Evolutionary conservation across 257 asterid species (phyloP).

Genomic region (Forsythia viridissima): DNA sequence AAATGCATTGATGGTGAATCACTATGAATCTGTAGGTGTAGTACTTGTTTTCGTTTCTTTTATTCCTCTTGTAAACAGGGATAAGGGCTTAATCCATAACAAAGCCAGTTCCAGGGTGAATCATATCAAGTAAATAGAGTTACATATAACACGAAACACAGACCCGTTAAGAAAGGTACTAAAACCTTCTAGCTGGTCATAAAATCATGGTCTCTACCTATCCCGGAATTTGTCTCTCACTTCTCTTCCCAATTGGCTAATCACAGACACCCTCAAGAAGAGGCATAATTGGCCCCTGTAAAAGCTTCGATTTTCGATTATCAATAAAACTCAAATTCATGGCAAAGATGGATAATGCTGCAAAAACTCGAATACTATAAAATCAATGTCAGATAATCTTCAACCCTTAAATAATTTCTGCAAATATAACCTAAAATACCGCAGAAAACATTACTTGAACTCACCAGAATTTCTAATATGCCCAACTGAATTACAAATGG

Average conservation of each 20-base stretch:
- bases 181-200: neutral
- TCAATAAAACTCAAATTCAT: neutral
- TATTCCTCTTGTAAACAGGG: neutral
- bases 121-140: neutral
- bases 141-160: neutral
- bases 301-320: neutral
- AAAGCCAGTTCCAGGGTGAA: neutral
- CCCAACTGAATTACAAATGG: constrained; percentile 32
- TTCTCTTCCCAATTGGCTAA: neutral
- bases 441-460: constrained; percentile 15
- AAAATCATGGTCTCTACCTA: neutral
- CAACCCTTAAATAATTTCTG: neutral
- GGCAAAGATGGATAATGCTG: neutral
- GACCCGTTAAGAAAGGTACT: neutral
- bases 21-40: neutral
- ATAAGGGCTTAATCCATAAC: neutral
- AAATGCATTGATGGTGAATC: neutral
- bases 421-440: neutral
- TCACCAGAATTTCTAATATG: constrained; percentile 23
- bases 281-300: neutral
- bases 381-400: neutral
- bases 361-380: neutral
- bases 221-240: neutral
- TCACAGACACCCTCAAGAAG: neutral
- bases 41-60: neutral